Evolutionary conservation across 108 stramenopile genomes (phyloP), one percentile per base, ranked within the genome.

Genomic region (Fragilariopsis cylindrus): DNA sequence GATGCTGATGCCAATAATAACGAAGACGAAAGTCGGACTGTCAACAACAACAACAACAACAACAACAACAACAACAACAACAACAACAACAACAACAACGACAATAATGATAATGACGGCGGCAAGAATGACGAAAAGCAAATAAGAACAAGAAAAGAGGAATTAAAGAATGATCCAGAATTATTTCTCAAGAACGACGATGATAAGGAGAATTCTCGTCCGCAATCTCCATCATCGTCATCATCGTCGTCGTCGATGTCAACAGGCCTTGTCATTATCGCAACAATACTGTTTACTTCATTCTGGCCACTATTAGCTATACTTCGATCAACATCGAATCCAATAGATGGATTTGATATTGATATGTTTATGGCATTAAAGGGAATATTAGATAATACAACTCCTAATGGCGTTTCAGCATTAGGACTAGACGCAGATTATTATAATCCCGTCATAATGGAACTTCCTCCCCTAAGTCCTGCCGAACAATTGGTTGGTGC

Each of bases 401-500:
- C 63, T 65, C 0, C 13, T 41, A 62, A 16, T 57, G 70, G 6
- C 1, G 15, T 46, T 5, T 16, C 5, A 41, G 70, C 30, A 30
- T 30, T 60, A 9, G 53, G n/a, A 15, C 12, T 45, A 42, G 7
- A 44, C 55, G 54, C 41, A 30, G 7, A 46, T 57, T 7, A 45
- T 18, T 16, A 48, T 56, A 48, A 11, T 12, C 60, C 44, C 12
- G 19, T 49, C 15, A 74, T 84, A 15, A 44, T 84, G 5, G 79
- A 81, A 49, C 67, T 84, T 12, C 83, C 83, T 8, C 41, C 76
- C 4, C 46, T 84, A 57, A 77, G 72, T 70, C 83, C 83, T 2
- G 83, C 83, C 7, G 83, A 84, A 70, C 79, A 66, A 57, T 41
- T 84, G 41, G 83, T 84, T 9, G 83, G 63, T 60, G 79, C 83